A percentile compares a stretch with the other conserved stretches of the same genome.
Conservation (phyloP, 345 rosid species). For the Euclidium syriacum region DNA sequence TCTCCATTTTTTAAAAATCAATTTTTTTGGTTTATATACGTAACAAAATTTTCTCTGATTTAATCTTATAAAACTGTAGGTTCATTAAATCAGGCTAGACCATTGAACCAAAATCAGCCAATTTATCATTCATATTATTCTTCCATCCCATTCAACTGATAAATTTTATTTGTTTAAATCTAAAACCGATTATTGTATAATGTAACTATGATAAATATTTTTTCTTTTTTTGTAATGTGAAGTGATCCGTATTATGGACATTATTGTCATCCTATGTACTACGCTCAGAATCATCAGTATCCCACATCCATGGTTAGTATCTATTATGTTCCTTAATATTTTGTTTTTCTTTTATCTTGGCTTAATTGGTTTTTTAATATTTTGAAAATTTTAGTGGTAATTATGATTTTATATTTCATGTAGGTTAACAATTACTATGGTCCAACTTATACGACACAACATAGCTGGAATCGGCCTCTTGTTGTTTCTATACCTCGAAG, state of each 20-base stretch:
- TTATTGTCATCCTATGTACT: too few species aligned
- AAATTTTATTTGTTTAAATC: neutral
- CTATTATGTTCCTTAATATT: neutral
- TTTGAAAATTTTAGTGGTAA: neutral
- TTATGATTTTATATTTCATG: neutral
- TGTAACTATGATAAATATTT: neutral
- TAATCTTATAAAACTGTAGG: too few species aligned
- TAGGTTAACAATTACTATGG: neutral
- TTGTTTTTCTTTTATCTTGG: neutral
- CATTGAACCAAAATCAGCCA: neutral
- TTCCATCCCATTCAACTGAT: neutral
- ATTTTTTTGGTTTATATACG: too few species aligned
- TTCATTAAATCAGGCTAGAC: neutral
- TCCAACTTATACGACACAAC: neutral
- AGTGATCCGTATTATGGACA: too few species aligned
- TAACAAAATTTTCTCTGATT: too few species aligned
- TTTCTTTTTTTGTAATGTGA: neutral
- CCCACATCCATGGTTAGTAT: slow-evolving; percentile 11
- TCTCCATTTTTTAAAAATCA: too few species aligned
- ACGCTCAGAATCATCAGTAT: too few species aligned
- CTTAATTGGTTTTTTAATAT: neutral
- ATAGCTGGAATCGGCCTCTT: too few species aligned
- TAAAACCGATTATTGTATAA: neutral
- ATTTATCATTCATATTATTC: neutral
- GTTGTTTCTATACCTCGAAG: too few species aligned